These are phyloP conservation scores for Phycomyces blakesleeanus DNA, from an alignment of 192 early-diverging fungal species.

Conservation along the genomic window DNA sequence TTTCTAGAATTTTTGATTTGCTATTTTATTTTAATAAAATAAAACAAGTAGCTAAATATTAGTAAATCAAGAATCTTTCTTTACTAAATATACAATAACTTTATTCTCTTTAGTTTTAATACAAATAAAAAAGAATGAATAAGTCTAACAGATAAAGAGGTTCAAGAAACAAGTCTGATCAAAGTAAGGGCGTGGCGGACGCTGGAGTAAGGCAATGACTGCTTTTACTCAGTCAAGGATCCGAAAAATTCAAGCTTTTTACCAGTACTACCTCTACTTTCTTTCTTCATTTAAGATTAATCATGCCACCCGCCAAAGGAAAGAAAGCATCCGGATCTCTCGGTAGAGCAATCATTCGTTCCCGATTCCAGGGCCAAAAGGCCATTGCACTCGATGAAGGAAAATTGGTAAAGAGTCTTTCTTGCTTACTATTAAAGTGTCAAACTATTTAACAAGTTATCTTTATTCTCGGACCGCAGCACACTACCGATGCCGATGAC, in stretches of 20 bases:
- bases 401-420: slow-evolving; percentile 18
- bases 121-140: too few species aligned
- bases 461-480: slow-evolving; percentile 34
- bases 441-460: not conserved
- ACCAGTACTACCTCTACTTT: not conserved
- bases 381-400: slow-evolving; percentile 38
- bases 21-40: too few species aligned
- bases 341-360: slow-evolving; percentile 35
- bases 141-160: too few species aligned
- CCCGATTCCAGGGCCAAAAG: slow-evolving; percentile 36
- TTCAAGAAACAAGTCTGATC: not conserved
- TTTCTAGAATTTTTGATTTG: too few species aligned
- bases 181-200: not conserved
- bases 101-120: too few species aligned
- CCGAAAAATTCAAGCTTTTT: not conserved
- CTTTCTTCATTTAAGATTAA: slow-evolving; percentile 1
- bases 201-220: not conserved
- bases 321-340: slow-evolving; percentile 30
- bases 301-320: slow-evolving; percentile 28
- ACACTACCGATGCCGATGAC: slow-evolving; percentile 85
- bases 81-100: too few species aligned
- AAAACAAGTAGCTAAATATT: too few species aligned
- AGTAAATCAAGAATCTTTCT: too few species aligned
- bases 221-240: not conserved
- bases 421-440: not conserved